A percentile compares a stretch with the other conserved stretches of the same genome.
These are phyloP conservation scores for Plenodomus lindquistii DNA, from an alignment of 2,329 filamentous ascomycete species.

Conservation along the genomic window DNA sequence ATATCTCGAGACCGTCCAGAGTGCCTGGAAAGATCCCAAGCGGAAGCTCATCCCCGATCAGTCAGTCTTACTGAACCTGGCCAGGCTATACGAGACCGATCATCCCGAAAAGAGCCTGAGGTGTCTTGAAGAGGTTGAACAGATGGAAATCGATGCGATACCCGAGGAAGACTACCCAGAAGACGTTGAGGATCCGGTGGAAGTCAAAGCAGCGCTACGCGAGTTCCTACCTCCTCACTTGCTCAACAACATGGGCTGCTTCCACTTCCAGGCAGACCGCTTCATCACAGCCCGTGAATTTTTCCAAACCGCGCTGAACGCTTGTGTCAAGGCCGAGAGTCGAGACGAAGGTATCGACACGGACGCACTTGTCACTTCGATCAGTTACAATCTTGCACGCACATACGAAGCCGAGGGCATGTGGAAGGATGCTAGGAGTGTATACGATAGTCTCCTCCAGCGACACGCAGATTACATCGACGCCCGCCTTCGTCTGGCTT, in stretches of 20 bases:
- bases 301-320: conserved; percentile 89
- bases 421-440: conserved; percentile 79
- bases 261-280: conserved; percentile 87
- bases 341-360: conserved; percentile 77
- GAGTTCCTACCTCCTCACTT: conserved; percentile 85
- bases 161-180: conserved; percentile 71
- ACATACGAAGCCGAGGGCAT: conserved; percentile 88
- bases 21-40: conserved; percentile 90
- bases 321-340: conserved; percentile 80
- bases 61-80: conserved; percentile 87
- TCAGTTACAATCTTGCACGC: conserved; percentile 93
- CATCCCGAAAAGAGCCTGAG: conserved; percentile 88
- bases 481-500: conserved; percentile 83
- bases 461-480: conserved; percentile 93
- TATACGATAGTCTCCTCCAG: conserved; percentile 83
- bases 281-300: conserved; percentile 78
- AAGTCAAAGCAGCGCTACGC: conserved; percentile 65
- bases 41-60: conserved; percentile 80
- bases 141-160: conserved; percentile 82
- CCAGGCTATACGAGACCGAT: conserved; percentile 84
- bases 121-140: conserved; percentile 88
- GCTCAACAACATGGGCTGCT: conserved; percentile 96
- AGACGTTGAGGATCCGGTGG: conserved; percentile 46
- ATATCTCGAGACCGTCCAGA: conserved; percentile 81
- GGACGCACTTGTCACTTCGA: conserved; percentile 90